Conservation (phyloP, 768 basidiomycete genomes). For the Lactarius akahatsu region DNA sequence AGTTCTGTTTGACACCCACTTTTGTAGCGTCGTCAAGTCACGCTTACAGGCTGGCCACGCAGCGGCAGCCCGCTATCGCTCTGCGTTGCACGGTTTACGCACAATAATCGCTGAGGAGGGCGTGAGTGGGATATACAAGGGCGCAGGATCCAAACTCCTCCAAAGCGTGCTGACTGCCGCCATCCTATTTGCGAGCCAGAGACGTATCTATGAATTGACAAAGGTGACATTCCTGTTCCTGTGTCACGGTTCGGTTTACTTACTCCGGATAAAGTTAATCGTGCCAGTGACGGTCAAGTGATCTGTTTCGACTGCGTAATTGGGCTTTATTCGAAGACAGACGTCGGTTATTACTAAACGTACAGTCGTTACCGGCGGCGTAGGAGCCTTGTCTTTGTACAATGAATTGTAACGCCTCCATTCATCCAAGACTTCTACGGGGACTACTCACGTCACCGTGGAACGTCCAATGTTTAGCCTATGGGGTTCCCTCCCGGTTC, state of each 20-base stretch:
- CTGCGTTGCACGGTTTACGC: slow-evolving; percentile 72
- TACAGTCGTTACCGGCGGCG: neutral
- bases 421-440: neutral
- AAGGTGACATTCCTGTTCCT: slow-evolving; percentile 35
- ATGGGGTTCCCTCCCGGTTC: neutral
- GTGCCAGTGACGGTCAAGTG: slow-evolving; percentile 13
- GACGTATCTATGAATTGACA: slow-evolving; percentile 74
- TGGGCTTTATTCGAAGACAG: neutral
- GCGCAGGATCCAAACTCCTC: slow-evolving; percentile 81
- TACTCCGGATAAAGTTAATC: slow-evolving; percentile 6
- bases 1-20: slow-evolving; percentile 14
- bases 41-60: slow-evolving; percentile 75
- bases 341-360: neutral
- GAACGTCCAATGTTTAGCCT: neutral
- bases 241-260: neutral
- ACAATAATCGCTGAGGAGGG: slow-evolving; percentile 80
- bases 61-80: slow-evolving; percentile 67
- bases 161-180: slow-evolving; percentile 94
- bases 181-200: slow-evolving; percentile 88
- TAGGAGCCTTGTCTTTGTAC: neutral
- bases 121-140: slow-evolving; percentile 80
- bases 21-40: slow-evolving; percentile 64
- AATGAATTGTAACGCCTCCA: neutral
- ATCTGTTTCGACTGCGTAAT: neutral
- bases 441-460: neutral